A percentile compares a stretch with the other conserved stretches of the same genome.
Conservation (phyloP, 768 basidiomycete species). For the Agaricus blazei region DNA sequence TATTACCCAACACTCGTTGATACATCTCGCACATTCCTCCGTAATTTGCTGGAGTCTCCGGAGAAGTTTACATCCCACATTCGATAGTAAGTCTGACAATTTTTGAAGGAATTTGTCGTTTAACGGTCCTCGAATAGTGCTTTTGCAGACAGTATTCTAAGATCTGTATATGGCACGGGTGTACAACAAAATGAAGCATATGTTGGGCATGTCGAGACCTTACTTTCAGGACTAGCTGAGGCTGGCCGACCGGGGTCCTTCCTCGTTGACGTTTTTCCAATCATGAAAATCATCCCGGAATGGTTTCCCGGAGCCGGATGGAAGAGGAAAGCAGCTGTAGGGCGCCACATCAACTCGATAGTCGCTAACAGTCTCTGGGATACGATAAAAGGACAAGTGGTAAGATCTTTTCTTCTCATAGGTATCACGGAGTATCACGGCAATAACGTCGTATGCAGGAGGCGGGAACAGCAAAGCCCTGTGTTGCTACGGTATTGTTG, state of each 20-base stretch:
- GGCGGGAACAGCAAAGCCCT: background rate
- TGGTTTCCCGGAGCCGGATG: conserved; percentile 37
- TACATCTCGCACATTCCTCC: too few species aligned
- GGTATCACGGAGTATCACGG: too few species aligned
- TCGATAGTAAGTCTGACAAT: too few species aligned
- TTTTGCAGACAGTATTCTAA: conserved; percentile 26
- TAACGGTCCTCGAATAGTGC: conserved; percentile 19
- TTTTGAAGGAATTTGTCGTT: too few species aligned
- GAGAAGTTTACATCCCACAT: too few species aligned
- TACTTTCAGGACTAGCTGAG: conserved; percentile 19
- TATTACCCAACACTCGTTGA: too few species aligned
- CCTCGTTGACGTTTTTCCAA: conserved; percentile 28
- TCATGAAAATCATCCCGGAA: conserved; percentile 29
- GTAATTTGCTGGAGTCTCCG: too few species aligned
- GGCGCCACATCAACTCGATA: conserved; percentile 21
- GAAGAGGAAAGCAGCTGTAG: conserved; percentile 26
- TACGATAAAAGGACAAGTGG: conserved; percentile 23
- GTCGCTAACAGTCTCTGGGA: conserved; percentile 17
- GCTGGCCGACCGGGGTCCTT: conserved; percentile 26
- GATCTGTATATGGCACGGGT: conserved; percentile 27
- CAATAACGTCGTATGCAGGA: background rate
- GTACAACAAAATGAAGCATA: conserved; percentile 27
- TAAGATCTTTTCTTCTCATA: conserved; percentile 12
- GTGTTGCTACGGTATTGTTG: conserved; percentile 7
- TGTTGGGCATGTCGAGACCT: conserved; percentile 24